Conservation (phyloP, 345 rosid species). For the Pugionium dolabratum region DNA sequence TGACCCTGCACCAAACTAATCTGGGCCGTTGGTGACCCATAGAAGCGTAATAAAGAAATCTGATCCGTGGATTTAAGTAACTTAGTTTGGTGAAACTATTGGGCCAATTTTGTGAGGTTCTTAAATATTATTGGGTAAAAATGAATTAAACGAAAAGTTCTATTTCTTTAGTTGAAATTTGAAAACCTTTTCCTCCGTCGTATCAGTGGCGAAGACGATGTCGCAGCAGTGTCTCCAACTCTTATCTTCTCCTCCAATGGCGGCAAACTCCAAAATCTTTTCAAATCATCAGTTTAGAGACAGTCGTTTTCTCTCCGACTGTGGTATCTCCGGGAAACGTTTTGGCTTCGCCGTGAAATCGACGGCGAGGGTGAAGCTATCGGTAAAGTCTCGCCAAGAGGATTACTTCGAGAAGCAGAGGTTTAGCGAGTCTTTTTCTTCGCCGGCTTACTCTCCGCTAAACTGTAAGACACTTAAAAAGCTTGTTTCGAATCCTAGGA, state of each 20-base stretch:
- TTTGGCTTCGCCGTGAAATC: constrained; percentile 30
- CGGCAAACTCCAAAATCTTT: constrained; percentile 44
- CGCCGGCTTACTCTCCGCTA: constrained; percentile 29
- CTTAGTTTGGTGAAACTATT: not conserved
- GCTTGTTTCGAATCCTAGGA: not conserved
- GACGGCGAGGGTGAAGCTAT: constrained; percentile 37
- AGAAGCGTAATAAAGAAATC: constrained; percentile 7
- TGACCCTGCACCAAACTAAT: constrained; percentile 17
- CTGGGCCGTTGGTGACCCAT: constrained; percentile 18
- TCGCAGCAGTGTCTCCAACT: constrained; percentile 26
- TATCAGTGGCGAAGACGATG: constrained; percentile 32
- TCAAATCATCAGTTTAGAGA: constrained; percentile 27
- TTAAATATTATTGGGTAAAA: not conserved
- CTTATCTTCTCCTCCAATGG: constrained; percentile 41
- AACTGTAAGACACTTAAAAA: constrained; percentile 32
- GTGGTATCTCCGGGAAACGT: constrained; percentile 25
- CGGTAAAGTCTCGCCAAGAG: constrained; percentile 60
- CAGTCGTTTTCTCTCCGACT: constrained; percentile 7
- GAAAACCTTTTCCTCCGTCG: constrained; percentile 25
- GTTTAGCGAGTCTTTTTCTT: constrained; percentile 40
- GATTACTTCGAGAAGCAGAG: constrained; percentile 55
- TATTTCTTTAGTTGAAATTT: not conserved
- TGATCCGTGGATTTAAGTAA: constrained; percentile 11
- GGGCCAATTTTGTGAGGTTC: constrained; percentile 6
- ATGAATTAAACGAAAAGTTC: constrained; percentile 3